phyloP scores from a whole-genome alignment of 2,329 filamentous ascomycete species.

The Diplodia mutila region DNA sequence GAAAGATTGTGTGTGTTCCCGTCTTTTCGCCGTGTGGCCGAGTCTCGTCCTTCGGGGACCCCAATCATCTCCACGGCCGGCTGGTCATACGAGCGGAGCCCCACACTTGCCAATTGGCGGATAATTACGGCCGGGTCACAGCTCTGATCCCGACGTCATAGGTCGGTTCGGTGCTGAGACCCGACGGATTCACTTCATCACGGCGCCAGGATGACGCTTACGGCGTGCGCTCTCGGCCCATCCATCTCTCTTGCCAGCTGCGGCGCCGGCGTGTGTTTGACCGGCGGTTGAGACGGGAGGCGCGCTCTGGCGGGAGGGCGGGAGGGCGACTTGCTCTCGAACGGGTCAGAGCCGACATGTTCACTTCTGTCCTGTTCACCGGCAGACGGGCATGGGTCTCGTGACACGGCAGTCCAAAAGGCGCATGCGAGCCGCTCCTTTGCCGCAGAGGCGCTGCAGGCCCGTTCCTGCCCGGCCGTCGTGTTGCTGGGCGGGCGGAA shows the following conservation, averaged over 20 bases:
- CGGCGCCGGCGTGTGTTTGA: not conserved
- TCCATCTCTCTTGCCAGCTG: not conserved
- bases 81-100: constrained; percentile 17
- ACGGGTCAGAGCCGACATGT: not conserved
- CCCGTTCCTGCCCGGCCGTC: not conserved
- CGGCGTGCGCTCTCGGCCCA: not conserved
- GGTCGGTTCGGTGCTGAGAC: not conserved
- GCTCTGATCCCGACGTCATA: constrained; percentile 9
- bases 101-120: constrained; percentile 19
- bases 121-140: constrained; percentile 13
- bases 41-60: not conserved
- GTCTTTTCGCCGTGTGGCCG: not conserved
- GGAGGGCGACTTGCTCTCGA: too few species aligned
- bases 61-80: not conserved
- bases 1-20: not conserved
- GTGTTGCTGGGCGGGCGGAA: not conserved
- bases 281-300: too few species aligned
- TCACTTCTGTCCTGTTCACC: too few species aligned
- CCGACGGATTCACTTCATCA: not conserved
- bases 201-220: not conserved
- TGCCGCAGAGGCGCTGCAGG: not conserved
- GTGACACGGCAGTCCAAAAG: not conserved
- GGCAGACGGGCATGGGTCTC: not conserved
- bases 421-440: not conserved
- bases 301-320: too few species aligned